Evolutionary conservation across 768 basidiomycete species (phyloP).

Genomic region (Sutorius australiensis): DNA sequence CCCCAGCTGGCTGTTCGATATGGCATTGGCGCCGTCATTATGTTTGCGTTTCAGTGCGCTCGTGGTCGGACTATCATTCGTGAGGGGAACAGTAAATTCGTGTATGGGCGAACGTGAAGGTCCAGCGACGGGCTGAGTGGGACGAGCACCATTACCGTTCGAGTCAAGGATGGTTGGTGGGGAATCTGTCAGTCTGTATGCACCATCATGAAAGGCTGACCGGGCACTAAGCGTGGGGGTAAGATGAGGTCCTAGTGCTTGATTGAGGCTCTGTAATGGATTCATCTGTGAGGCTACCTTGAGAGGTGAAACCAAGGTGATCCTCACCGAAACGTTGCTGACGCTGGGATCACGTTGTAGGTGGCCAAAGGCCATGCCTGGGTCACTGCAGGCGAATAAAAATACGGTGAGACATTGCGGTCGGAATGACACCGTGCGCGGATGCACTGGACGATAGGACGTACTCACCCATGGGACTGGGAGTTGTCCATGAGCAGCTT

Average conservation of each 20-base stretch:
- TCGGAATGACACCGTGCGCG: neutral
- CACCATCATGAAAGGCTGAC: constrained; percentile 29
- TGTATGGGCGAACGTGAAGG: constrained; percentile 33
- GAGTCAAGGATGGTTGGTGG: constrained; percentile 31
- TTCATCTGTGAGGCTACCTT: constrained; percentile 27
- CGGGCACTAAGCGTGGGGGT: constrained; percentile 36
- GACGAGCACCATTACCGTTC: constrained; percentile 20
- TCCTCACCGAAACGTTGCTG: constrained; percentile 56
- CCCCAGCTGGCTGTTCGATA: constrained; percentile 22
- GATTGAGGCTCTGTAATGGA: constrained; percentile 48
- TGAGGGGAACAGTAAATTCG: constrained; percentile 30
- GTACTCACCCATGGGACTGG: constrained; percentile 33
- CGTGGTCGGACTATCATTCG: constrained; percentile 21
- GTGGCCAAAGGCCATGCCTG: constrained; percentile 59
- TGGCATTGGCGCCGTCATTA: constrained; percentile 30
- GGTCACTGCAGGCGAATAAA: constrained; percentile 42
- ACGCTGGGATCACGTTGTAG: constrained; percentile 55
- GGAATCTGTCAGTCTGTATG: constrained; percentile 30
- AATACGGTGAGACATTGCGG: constrained; percentile 13
- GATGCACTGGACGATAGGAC: constrained; percentile 6
- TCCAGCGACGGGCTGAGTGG: constrained; percentile 27
- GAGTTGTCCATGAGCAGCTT: constrained; percentile 31
- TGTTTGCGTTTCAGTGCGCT: constrained; percentile 45
- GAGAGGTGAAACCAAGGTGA: constrained; percentile 17
- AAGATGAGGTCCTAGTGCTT: constrained; percentile 56